phyloP scores from a whole-genome alignment of 2,329 filamentous ascomycete species.

The Phialocephala sp. region DNA sequence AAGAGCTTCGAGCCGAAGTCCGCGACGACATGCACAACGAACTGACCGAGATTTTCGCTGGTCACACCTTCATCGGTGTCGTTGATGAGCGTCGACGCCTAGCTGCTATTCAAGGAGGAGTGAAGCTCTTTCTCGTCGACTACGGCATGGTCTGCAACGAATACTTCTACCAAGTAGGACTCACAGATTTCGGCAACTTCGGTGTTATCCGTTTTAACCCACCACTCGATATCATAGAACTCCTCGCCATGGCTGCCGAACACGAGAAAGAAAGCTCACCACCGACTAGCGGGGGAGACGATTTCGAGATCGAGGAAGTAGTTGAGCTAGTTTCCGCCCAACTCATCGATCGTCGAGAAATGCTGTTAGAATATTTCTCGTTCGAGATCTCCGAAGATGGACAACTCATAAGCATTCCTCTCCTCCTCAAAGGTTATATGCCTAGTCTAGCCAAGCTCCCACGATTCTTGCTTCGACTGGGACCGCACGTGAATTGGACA shows the following conservation, averaged over 20 bases:
- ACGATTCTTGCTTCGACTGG: conserved; percentile 83
- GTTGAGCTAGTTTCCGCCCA: conserved; percentile 69
- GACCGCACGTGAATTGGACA: conserved; percentile 86
- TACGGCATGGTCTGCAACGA: conserved; percentile 88
- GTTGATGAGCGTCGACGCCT: conserved; percentile 87
- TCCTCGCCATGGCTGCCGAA: conserved; percentile 76
- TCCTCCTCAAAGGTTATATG: conserved; percentile 87
- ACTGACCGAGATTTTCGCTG: conserved; percentile 84
- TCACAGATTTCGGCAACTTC: conserved; percentile 97
- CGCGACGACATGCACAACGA: conserved; percentile 82
- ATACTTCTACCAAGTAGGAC: conserved; percentile 93
- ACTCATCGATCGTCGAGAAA: conserved; percentile 77
- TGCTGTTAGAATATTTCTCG: conserved; percentile 93
- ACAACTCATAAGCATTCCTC: conserved; percentile 77
- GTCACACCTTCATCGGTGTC: conserved; percentile 90
- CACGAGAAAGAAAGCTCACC: conserved; percentile 63
- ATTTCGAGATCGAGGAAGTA: conserved; percentile 71
- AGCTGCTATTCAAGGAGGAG: conserved; percentile 89
- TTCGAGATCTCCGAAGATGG: conserved; percentile 81
- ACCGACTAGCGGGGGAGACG: conserved; percentile 43
- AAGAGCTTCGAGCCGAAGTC: conserved; percentile 80
- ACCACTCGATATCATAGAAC: conserved; percentile 70
- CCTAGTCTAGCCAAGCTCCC: conserved; percentile 88
- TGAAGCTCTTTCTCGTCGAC: conserved; percentile 91
- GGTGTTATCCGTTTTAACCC: conserved; percentile 82